Percentiles rank a stretch among this genome's conserved stretches.
Evolutionary conservation across 1,139 yeast species (phyloP).

Genomic region (Geotrichum cucujoidarum): DNA sequence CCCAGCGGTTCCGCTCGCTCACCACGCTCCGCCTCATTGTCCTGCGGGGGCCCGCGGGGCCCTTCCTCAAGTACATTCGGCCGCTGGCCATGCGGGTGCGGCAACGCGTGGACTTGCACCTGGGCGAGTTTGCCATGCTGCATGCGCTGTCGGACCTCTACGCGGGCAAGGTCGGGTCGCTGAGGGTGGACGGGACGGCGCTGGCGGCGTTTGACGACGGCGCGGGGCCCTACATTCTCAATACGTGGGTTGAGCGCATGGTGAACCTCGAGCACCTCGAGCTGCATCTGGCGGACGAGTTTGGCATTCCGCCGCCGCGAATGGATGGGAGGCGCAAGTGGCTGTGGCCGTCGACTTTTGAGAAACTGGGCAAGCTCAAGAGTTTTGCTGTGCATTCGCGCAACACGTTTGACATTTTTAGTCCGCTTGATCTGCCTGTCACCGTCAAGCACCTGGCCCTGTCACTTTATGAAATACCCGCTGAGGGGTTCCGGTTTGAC

Average conservation of each 20-base stretch:
- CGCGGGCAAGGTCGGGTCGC: background rate
- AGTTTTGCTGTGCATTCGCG: background rate
- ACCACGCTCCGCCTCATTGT: background rate
- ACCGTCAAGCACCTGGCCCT: background rate
- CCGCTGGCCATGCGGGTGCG: background rate
- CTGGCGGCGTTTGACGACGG: background rate
- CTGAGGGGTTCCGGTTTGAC: background rate
- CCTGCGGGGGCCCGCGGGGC: background rate
- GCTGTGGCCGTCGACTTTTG: constrained; percentile 1
- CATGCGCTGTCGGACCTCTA: background rate
- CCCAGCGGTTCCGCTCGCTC: background rate
- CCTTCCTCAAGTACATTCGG: background rate
- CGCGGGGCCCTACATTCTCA: background rate
- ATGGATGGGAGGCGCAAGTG: too few species aligned
- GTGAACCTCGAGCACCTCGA: background rate
- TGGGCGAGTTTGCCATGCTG: background rate
- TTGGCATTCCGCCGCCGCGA: too few species aligned
- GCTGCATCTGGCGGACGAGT: background rate
- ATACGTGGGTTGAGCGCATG: constrained; percentile 2
- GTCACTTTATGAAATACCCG: background rate
- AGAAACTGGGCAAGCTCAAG: background rate
- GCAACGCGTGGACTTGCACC: background rate
- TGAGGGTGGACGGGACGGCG: background rate
- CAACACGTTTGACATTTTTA: background rate
- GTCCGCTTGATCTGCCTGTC: background rate